phyloP scores from a whole-genome alignment of 2,329 filamentous ascomycete genomes.

The Juglanconis sp. region DNA sequence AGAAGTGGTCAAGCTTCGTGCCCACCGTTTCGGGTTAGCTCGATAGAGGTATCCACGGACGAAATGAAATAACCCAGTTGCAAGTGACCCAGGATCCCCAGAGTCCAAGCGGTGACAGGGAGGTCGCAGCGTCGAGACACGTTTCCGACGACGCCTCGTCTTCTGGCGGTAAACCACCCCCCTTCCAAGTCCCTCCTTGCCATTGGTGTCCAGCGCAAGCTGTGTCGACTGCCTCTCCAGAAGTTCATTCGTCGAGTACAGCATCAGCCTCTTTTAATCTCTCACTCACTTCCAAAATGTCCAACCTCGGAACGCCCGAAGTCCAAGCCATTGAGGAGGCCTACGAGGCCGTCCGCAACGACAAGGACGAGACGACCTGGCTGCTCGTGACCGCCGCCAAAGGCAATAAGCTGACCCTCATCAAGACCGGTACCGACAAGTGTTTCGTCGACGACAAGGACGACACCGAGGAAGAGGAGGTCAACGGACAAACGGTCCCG shows the following conservation, averaged over 20 bases:
- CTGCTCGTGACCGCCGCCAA: conserved; percentile 57
- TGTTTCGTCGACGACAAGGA: conserved; percentile 57
- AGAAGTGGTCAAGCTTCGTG: too few relatives aligned
- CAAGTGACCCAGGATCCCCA: neutral
- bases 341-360: conserved; percentile 64
- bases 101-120: conserved; percentile 1
- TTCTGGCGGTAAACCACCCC: neutral
- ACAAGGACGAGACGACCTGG: conserved; percentile 66
- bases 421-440: conserved; percentile 58
- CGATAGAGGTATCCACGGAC: neutral
- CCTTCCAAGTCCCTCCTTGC: neutral
- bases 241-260: neutral
- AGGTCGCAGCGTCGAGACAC: neutral
- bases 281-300: conserved; percentile 38
- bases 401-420: conserved; percentile 55
- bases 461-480: conserved; percentile 61
- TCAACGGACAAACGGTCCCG: conserved; percentile 59
- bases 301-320: conserved; percentile 54
- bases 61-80: too few relatives aligned
- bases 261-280: neutral
- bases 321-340: conserved; percentile 47
- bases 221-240: neutral
- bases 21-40: neutral
- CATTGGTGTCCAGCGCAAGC: neutral
- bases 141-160: conserved; percentile 1